Evolutionary conservation across 257 asterid species (phyloP).

Genomic region (Salvia rosmarinus): DNA sequence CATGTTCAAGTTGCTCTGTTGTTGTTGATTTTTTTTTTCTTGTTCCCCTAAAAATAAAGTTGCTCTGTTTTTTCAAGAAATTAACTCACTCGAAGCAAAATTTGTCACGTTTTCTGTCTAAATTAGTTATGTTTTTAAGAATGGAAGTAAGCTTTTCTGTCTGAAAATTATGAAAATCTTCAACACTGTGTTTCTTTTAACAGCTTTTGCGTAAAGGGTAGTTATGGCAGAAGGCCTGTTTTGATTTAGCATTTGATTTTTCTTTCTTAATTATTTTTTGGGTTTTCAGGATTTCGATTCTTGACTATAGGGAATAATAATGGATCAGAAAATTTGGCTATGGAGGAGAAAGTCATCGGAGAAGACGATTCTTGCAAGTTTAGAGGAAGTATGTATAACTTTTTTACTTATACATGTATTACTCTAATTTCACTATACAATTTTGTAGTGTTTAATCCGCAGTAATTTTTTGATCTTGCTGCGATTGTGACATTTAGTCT

Average conservation of each 20-base stretch:
- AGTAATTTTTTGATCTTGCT: not conserved
- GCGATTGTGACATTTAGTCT: not conserved
- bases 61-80: not conserved
- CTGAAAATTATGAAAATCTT: not conserved
- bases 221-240: not conserved
- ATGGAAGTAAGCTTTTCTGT: conserved; percentile 6
- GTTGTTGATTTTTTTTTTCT: too few species aligned
- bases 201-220: conserved; percentile 12
- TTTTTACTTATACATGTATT: conserved; percentile 9
- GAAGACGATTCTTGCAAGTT: conserved; percentile 65
- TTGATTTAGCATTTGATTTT: not conserved
- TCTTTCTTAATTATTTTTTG: not conserved
- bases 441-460: too few species aligned
- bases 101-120: not conserved
- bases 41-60: too few species aligned
- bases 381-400: conserved; percentile 58
- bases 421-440: not conserved
- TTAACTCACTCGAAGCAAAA: not conserved
- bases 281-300: not conserved
- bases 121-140: conserved; percentile 11
- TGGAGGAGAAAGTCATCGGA: conserved; percentile 77
- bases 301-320: conserved; percentile 35
- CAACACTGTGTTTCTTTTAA: not conserved
- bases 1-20: not conserved
- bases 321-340: conserved; percentile 91